A percentile compares a stretch with the other conserved stretches of the same genome.
Evolutionary conservation across 495 filamentous ascomycete species (phyloP).

Genomic region (Neurospora sp.): DNA sequence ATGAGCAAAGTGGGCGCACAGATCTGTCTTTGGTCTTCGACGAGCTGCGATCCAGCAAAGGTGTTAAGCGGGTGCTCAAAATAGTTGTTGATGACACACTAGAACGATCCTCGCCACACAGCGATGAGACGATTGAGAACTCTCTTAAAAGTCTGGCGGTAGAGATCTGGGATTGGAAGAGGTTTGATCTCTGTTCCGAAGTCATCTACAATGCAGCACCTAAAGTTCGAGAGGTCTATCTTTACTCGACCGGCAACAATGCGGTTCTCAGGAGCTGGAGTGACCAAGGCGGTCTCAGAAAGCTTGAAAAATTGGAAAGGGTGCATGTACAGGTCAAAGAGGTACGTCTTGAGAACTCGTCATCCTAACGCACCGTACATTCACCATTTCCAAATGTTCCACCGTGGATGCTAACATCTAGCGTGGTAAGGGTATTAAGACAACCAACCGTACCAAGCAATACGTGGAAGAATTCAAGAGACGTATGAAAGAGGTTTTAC

Average conservation of each 20-base stretch:
- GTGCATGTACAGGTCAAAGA: too few species aligned
- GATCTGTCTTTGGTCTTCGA: conserved; percentile 16
- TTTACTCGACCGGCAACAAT: conserved; percentile 29
- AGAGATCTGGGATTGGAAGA: conserved; percentile 30
- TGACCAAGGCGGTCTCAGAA: conserved; percentile 2
- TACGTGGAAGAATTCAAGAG: too few species aligned
- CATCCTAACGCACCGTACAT: too few species aligned
- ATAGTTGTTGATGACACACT: conserved; percentile 24
- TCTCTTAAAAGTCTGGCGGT: conserved; percentile 20
- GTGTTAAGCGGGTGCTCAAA: conserved; percentile 16
- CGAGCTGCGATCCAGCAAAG: conserved; percentile 6
- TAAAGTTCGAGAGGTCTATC: conserved; percentile 18
- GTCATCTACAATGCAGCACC: conserved; percentile 19
- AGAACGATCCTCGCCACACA: conserved; percentile 12
- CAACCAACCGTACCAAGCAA: too few species aligned
- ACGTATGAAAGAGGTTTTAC: too few species aligned
- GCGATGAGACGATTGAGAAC: conserved; percentile 26
- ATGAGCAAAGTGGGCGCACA: too few species aligned
- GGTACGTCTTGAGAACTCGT: too few species aligned
- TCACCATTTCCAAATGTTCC: too few species aligned
- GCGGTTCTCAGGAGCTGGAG: conserved; percentile 17
- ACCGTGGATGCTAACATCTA: too few species aligned
- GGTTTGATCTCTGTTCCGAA: conserved; percentile 25
- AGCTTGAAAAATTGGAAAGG: too few species aligned
- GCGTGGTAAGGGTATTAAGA: too few species aligned